Base-by-base conservation (phyloP, 139 green algal species). In the Picochlorum sp. region DNA sequence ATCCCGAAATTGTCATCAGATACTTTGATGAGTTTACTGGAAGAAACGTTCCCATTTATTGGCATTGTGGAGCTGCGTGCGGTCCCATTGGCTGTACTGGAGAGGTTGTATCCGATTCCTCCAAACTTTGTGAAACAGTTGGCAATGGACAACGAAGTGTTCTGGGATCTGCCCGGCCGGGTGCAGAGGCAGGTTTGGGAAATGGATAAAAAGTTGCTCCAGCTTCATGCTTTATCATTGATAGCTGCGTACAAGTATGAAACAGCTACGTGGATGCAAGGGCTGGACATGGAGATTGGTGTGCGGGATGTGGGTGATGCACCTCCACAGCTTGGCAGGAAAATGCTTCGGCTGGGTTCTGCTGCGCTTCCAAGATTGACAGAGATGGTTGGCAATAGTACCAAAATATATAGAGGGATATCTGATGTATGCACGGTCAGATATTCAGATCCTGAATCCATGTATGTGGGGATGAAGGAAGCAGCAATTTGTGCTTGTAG, bases 171-270 rank as follows among this genome's bases (percentile, higher is more conserved):
- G 51, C 81, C 83, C 6, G 35, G 55, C 7, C 57, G 68, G 9
- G 83, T 92, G 36, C 75, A 90, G 75, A 68, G 79, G 4, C 81
- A 89, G 74, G 85, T 89, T 28, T 92, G 78, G 71, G 85, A 92
- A 72, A 81, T 87, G 61, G 85, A 94, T 76, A 85, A 80, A 57
- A 87, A 83, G 59, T 69, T 90, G 59, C 73, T 94, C 25, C 80
- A 87, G 68, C 40, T 72, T 12, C 78, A 90, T 40, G 84, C 81
- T 2, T 52, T 85, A 54, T 68, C 79, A 16, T 67, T 75, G 26
- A 73, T 93, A n/a, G 63, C 58, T n/a, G 68, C 74, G 1, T 91
- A 86, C 71, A 79, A 79, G 54, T 80, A 81, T 29, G 81, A 89
- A 53, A 47, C 69, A 2, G 75, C 70, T 33, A 90, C 80, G 4